These are phyloP conservation scores for Gnomoniopsis smithogilvyi DNA, from an alignment of 2,329 filamentous ascomycete species.

Conservation along the genomic window DNA sequence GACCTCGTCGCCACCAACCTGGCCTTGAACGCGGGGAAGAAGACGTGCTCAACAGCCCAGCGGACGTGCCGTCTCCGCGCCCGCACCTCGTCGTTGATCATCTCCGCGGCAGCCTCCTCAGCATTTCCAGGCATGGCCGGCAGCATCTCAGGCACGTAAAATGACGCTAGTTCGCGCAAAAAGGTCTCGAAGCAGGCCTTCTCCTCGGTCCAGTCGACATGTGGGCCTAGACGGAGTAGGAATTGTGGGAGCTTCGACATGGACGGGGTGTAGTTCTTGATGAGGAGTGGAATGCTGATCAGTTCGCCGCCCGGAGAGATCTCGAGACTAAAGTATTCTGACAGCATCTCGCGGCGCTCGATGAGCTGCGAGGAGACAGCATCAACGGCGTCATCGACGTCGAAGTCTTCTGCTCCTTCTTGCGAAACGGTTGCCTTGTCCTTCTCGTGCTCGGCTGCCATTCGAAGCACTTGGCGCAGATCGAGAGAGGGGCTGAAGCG, in stretches of 20 bases:
- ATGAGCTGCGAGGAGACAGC: constrained; percentile 67
- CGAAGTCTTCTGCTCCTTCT: constrained; percentile 52
- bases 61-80: constrained; percentile 66
- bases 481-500: constrained; percentile 73
- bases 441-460: constrained; percentile 72
- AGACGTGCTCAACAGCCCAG: constrained; percentile 74
- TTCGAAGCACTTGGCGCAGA: constrained; percentile 65
- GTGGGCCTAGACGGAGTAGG: constrained; percentile 80
- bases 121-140: constrained; percentile 45
- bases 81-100: constrained; percentile 49
- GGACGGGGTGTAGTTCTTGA: constrained; percentile 85
- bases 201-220: constrained; percentile 83
- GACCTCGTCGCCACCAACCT: constrained; percentile 77
- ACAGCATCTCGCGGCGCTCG: constrained; percentile 77
- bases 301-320: constrained; percentile 77
- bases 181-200: constrained; percentile 83
- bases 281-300: constrained; percentile 73
- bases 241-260: constrained; percentile 87
- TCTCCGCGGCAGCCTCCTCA: constrained; percentile 26
- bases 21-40: constrained; percentile 87
- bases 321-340: constrained; percentile 88
- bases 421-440: constrained; percentile 28
- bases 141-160: constrained; percentile 85
- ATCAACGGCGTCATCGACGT: constrained; percentile 63
- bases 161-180: constrained; percentile 79